A percentile compares a stretch with the other conserved stretches of the same genome.
These are phyloP conservation scores for Steccherinum ochraceum DNA, from an alignment of 768 basidiomycete genomes.

Conservation along the genomic window DNA sequence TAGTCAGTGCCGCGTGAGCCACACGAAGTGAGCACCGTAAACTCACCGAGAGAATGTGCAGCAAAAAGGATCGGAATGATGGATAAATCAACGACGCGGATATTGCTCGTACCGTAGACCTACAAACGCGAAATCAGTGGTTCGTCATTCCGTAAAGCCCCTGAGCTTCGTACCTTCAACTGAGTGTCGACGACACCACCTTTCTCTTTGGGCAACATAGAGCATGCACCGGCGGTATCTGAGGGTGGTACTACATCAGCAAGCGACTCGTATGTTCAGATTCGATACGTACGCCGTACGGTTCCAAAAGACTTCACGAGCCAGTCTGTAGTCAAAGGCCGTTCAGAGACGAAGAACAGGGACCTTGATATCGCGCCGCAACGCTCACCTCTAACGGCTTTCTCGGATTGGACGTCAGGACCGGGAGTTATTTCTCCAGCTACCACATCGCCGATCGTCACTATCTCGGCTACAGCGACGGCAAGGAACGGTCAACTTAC, in stretches of 20 bases:
- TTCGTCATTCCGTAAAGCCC: background rate
- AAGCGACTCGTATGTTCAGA: background rate
- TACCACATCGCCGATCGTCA: background rate
- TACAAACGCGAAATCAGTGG: constrained; percentile 7
- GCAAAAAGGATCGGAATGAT: constrained; percentile 46
- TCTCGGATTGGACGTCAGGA: constrained; percentile 21
- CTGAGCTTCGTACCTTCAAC: constrained; percentile 6
- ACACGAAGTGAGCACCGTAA: background rate
- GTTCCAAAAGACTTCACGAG: background rate
- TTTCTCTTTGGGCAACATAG: constrained; percentile 15
- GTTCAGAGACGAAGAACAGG: background rate
- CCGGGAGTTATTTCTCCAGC: constrained; percentile 25
- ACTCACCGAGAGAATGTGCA: constrained; percentile 38
- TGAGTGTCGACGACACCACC: constrained; percentile 9
- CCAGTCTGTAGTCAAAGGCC: constrained; percentile 17
- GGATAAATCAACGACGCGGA: constrained; percentile 49
- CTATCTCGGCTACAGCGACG: background rate
- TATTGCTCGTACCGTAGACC: constrained; percentile 52
- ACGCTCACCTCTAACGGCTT: constrained; percentile 13
- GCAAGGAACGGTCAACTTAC: background rate
- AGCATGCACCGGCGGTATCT: constrained; percentile 13
- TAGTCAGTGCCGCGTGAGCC: no score
- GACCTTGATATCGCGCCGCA: background rate
- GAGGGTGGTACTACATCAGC: background rate
- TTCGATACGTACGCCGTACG: background rate